phyloP scores from a whole-genome alignment of 192 early-diverging fungal species.

The Diversispora eburnea region DNA sequence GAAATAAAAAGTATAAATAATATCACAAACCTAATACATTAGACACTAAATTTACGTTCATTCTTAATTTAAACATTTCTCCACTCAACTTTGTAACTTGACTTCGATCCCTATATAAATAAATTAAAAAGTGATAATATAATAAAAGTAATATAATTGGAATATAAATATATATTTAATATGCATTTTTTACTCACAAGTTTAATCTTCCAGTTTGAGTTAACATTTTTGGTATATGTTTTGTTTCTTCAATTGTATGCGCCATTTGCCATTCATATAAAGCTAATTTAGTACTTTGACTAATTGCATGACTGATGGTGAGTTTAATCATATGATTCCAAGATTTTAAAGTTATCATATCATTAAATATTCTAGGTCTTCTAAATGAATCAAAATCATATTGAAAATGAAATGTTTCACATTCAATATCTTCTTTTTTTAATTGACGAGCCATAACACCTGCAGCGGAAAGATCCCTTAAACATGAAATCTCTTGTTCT shows the following conservation, averaged over 20 bases:
- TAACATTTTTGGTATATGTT: conserved; percentile 55
- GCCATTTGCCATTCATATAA: conserved; percentile 61
- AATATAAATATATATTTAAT: background rate
- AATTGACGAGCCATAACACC: conserved; percentile 37
- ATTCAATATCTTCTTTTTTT: conserved; percentile 55
- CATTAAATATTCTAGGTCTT: conserved; percentile 78
- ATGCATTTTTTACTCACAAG: conserved; percentile 30
- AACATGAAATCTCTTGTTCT: conserved; percentile 47
- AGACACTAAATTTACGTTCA: conserved; percentile 79
- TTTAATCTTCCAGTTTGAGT: conserved; percentile 53
- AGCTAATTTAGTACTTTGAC: conserved; percentile 56
- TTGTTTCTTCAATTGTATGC: conserved; percentile 57
- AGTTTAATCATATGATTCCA: conserved; percentile 61
- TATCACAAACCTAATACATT: conserved; percentile 66
- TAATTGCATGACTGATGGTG: conserved; percentile 53
- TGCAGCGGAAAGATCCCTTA: conserved; percentile 45
- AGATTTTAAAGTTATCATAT: conserved; percentile 75
- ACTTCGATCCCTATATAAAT: conserved; percentile 29
- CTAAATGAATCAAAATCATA: conserved; percentile 58
- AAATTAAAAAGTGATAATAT: background rate
- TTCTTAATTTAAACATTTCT: conserved; percentile 67
- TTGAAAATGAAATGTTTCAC: conserved; percentile 79
- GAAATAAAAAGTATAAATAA: background rate
- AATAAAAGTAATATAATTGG: background rate
- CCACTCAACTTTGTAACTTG: conserved; percentile 56